Evolutionary conservation across 2,329 filamentous ascomycete genomes (phyloP).

Genomic region (Trichoderma semiorbis): DNA sequence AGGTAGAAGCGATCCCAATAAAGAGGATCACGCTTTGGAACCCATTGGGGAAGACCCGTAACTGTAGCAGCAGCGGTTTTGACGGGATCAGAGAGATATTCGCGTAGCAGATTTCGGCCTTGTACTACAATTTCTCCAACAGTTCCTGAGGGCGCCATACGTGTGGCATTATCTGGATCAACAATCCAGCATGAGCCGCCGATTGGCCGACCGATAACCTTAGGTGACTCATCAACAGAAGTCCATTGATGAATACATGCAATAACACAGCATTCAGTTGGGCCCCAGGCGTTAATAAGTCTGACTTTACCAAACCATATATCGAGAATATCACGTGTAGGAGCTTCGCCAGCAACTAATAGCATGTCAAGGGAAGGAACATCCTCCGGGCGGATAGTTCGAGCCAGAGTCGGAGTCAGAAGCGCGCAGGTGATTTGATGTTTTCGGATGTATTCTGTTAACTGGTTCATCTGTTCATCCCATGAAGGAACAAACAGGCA

Average conservation of each 20-base stretch:
- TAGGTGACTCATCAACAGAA: background rate
- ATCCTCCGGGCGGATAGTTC: slow-evolving; percentile 39
- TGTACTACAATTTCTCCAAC: slow-evolving; percentile 13
- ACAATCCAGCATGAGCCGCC: slow-evolving; percentile 8
- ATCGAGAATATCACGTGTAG: slow-evolving; percentile 7
- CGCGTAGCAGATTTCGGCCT: slow-evolving; percentile 2
- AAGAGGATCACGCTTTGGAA: background rate
- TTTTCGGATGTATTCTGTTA: background rate
- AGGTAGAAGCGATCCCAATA: slow-evolving; percentile 16
- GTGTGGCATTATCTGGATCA: background rate
- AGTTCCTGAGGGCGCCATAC: slow-evolving; percentile 11
- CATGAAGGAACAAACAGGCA: slow-evolving; percentile 9
- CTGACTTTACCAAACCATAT: slow-evolving; percentile 11
- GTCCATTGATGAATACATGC: background rate
- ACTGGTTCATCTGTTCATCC: slow-evolving; percentile 6
- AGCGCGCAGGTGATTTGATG: background rate
- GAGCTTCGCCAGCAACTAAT: slow-evolving; percentile 32
- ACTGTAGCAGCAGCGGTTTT: background rate
- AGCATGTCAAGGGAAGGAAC: slow-evolving; percentile 42
- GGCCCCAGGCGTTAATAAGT: slow-evolving; percentile 6
- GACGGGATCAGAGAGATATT: slow-evolving; percentile 7
- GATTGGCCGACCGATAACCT: slow-evolving; percentile 1
- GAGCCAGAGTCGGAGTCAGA: slow-evolving; percentile 10
- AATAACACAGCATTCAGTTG: slow-evolving; percentile 9
- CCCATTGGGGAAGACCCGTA: background rate